Conservation (phyloP, 179 eudicot species). For the Spinacia oleracea region DNA sequence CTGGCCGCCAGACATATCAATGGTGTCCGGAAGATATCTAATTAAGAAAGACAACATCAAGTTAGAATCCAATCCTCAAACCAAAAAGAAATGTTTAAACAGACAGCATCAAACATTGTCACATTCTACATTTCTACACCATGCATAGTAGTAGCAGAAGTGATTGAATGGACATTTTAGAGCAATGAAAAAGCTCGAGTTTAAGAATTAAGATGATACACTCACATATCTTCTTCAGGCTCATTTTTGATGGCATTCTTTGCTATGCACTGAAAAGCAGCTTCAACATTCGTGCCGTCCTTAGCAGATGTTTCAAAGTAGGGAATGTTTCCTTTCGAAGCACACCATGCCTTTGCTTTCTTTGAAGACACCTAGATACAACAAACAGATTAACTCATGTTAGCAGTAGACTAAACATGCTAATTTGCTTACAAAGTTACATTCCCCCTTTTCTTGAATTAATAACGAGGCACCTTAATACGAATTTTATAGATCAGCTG, state of each 20-base stretch:
- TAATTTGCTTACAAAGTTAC: not conserved
- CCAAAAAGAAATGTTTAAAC: not conserved
- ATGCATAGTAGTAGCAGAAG: not conserved
- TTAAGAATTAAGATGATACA: not conserved
- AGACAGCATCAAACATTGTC: not conserved
- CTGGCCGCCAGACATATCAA: slow-evolving; percentile 62
- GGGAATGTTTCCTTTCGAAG: slow-evolving; percentile 76
- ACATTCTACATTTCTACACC: not conserved
- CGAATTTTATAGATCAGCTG: not conserved
- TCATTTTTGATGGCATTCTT: slow-evolving; percentile 70
- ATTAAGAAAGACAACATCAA: slow-evolving; percentile 7
- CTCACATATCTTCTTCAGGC: slow-evolving; percentile 80
- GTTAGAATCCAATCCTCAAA: slow-evolving; percentile 5
- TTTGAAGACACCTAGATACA: slow-evolving; percentile 64
- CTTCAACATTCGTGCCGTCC: slow-evolving; percentile 74
- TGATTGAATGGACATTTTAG: not conserved
- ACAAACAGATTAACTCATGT: slow-evolving; percentile 7
- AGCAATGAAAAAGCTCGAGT: not conserved
- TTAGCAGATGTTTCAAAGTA: slow-evolving; percentile 81
- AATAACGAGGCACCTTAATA: too few relatives aligned
- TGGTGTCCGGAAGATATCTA: slow-evolving; percentile 78
- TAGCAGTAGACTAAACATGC: slow-evolving; percentile 13
- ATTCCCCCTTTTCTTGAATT: not conserved
- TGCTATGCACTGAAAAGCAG: slow-evolving; percentile 74
- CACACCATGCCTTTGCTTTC: slow-evolving; percentile 85